These are phyloP conservation scores for Rosa persica DNA, from an alignment of 306 rosid species.

Conservation along the genomic window DNA sequence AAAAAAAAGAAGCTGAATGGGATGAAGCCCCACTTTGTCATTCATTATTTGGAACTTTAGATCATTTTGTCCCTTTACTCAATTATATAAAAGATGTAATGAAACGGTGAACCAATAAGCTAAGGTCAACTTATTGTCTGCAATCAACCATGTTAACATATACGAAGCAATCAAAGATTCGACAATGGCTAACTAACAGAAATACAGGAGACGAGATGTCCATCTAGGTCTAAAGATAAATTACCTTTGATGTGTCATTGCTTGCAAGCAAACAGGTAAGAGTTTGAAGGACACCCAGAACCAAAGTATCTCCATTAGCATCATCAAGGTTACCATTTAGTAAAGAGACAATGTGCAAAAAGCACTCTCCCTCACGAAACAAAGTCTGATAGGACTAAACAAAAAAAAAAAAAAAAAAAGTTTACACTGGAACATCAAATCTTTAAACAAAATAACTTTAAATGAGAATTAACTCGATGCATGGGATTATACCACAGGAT, in stretches of 20 bases:
- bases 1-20: background rate
- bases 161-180: background rate
- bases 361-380: conserved; percentile 96
- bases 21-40: background rate
- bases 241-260: conserved; percentile 88
- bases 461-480: conserved; percentile 23
- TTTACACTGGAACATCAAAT: conserved; percentile 28
- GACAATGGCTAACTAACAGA: background rate
- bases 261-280: conserved; percentile 83
- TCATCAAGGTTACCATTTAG: conserved; percentile 76
- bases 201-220: background rate
- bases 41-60: background rate
- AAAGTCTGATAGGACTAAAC: conserved; percentile 88
- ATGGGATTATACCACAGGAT: conserved; percentile 58
- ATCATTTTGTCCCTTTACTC: background rate
- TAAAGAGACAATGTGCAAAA: conserved; percentile 91
- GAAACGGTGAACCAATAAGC: background rate
- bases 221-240: conserved; percentile 4
- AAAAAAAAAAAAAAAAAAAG: conserved; percentile 21
- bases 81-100: background rate
- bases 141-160: background rate
- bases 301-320: conserved; percentile 65
- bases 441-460: conserved; percentile 1
- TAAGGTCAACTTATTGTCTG: background rate
- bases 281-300: conserved; percentile 86